Conservation (phyloP, 345 rosid genomes). For the Aurinia saxatilis region DNA sequence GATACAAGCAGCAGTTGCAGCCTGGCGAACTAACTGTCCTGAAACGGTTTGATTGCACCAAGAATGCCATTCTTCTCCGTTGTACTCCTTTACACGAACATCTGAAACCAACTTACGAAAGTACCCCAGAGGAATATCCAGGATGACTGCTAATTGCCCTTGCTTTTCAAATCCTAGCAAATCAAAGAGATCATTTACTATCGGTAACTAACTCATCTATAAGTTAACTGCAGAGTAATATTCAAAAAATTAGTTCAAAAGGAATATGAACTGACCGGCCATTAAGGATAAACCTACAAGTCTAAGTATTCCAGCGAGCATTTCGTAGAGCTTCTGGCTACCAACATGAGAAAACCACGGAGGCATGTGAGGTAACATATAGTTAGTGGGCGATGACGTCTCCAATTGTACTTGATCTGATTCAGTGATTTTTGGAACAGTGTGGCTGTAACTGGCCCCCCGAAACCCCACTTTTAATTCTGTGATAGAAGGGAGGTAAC, state of each 20-base stretch:
- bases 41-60: conserved; percentile 78
- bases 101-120: conserved; percentile 64
- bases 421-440: conserved; percentile 26
- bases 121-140: conserved; percentile 68
- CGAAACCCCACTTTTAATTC: conserved; percentile 56
- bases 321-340: conserved; percentile 57
- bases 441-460: conserved; percentile 18
- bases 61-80: conserved; percentile 63
- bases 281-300: conserved; percentile 76
- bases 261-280: conserved; percentile 61
- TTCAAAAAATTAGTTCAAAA: conserved; percentile 13
- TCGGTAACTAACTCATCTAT: conserved; percentile 22
- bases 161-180: conserved; percentile 51
- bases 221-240: neutral
- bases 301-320: conserved; percentile 79
- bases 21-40: conserved; percentile 75
- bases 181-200: conserved; percentile 20
- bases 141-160: conserved; percentile 55
- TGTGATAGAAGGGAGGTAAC: conserved; percentile 72
- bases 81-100: conserved; percentile 55
- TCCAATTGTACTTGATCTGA: conserved; percentile 31
- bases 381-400: conserved; percentile 28
- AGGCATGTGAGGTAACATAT: conserved; percentile 64
- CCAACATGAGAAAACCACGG: conserved; percentile 84
- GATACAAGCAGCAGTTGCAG: conserved; percentile 73